phyloP scores from a whole-genome alignment of 2,329 filamentous ascomycete species.

The Talaromyces piceae region DNA sequence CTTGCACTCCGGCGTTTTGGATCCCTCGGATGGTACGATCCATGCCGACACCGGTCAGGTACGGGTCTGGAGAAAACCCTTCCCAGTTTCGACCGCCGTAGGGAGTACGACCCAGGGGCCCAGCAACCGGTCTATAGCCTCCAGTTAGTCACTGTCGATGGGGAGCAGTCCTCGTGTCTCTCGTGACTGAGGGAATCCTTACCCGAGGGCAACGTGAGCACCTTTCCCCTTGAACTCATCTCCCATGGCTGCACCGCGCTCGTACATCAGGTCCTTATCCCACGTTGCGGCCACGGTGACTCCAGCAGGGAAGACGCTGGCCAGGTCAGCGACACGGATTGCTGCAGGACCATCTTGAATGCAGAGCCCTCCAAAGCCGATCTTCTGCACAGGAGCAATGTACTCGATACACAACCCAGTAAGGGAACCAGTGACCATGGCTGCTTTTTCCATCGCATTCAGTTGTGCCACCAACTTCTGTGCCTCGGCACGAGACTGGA shows the following conservation, averaged over 20 bases:
- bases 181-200: conserved; percentile 12
- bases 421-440: conserved; percentile 21
- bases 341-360: conserved; percentile 42
- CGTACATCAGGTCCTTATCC: conserved; percentile 49
- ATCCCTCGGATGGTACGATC: conserved; percentile 34
- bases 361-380: conserved; percentile 32
- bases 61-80: conserved; percentile 38
- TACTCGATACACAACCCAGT: conserved; percentile 25
- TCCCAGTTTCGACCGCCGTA: conserved; percentile 40
- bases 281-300: conserved; percentile 61
- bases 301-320: conserved; percentile 66
- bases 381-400: conserved; percentile 24
- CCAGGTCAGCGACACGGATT: conserved; percentile 59
- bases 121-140: conserved; percentile 14
- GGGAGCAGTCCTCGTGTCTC: not conserved
- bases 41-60: conserved; percentile 36
- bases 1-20: conserved; percentile 47
- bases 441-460: conserved; percentile 15
- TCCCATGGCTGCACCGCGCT: conserved; percentile 48
- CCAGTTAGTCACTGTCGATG: not conserved
- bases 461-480: conserved; percentile 8
- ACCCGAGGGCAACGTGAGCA: conserved; percentile 37
- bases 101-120: conserved; percentile 35
- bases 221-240: conserved; percentile 38
- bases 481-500: not conserved